Conservation (phyloP, 2,329 filamentous ascomycete genomes). For the Penicillium nordicum region DNA sequence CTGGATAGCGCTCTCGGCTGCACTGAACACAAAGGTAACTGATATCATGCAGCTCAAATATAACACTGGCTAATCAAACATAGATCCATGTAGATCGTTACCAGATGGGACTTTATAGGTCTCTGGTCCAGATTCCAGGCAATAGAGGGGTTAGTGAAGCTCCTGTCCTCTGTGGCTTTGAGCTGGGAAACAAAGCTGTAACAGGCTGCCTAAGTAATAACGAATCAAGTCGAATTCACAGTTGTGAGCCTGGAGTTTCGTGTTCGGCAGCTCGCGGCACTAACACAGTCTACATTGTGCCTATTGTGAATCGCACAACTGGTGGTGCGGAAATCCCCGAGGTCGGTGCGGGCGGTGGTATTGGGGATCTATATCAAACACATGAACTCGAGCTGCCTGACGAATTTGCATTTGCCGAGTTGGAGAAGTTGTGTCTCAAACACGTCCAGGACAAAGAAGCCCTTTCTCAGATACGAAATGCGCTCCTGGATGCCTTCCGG, state of each 20-base stretch:
- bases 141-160: conserved; percentile 54
- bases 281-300: conserved; percentile 69
- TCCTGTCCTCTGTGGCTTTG: conserved; percentile 67
- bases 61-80: conserved; percentile 10
- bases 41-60: background rate
- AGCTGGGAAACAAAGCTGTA: conserved; percentile 67
- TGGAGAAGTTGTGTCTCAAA: conserved; percentile 52
- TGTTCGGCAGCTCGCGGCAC: conserved; percentile 45
- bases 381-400: conserved; percentile 63
- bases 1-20: conserved; percentile 74
- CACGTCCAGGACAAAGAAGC: conserved; percentile 31
- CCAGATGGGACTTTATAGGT: conserved; percentile 68
- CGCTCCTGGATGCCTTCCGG: conserved; percentile 31
- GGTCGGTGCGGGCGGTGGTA: conserved; percentile 73
- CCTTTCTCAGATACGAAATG: conserved; percentile 29
- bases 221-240: conserved; percentile 67
- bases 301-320: conserved; percentile 63
- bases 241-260: conserved; percentile 68
- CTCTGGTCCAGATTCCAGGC: conserved; percentile 50
- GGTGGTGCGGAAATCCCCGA: conserved; percentile 66
- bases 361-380: conserved; percentile 67
- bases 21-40: conserved; percentile 61
- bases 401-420: conserved; percentile 46
- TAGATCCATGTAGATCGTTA: conserved; percentile 81
- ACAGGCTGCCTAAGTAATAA: conserved; percentile 69